Base-by-base conservation (phyloP, 176 grass and related monocot species). In the Musa acuminata region DNA sequence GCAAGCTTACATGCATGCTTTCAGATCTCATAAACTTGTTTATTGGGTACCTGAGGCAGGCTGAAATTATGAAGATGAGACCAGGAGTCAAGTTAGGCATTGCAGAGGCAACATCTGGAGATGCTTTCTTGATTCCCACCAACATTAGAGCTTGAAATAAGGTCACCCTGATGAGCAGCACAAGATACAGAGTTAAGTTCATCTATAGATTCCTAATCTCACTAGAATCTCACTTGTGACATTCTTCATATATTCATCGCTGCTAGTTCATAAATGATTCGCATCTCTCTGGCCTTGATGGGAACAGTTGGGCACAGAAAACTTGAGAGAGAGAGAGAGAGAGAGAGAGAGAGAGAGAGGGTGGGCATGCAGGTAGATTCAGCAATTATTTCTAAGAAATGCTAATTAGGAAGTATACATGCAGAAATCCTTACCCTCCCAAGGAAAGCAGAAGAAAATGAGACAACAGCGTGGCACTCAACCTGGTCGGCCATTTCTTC, bases 1-100 rank as follows among this genome's bases (percentile, higher is more conserved):
- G 0, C 66, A 22, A 67, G 26, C 20, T 55, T 19, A 13, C 17
- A 48, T 62, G 3, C 1, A 52, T 72, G 0, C 13, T 6, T 55
- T 22, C 8, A 13, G 35, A 69, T 64, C 17, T 24, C 58, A 69
- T 13, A 75, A n/a, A 50, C 26, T 16, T 57, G 16, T 71, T 72
- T 55, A 66, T 82, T 77, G 9, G 13, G 13, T 53, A 89, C 88
- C 89, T 80, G 26, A 84, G 79, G 67, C 64, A 85, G 6, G 89
- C 86, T 52, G 89, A 83, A 55, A 92, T 65, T 49, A 78, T 52
- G 80, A 92, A 92, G 19, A 92, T 91, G 1, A 91, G 54, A 2
- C 85, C 89, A 54, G 89, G 82, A 49, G 76, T 29, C 9, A 91
- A 77, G 78, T 91, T 91, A 11, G 89, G 80, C 85, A 91, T 91